Base-by-base conservation (phyloP, 2,329 filamentous ascomycete genomes). In the Aspergillus brasiliensis region DNA sequence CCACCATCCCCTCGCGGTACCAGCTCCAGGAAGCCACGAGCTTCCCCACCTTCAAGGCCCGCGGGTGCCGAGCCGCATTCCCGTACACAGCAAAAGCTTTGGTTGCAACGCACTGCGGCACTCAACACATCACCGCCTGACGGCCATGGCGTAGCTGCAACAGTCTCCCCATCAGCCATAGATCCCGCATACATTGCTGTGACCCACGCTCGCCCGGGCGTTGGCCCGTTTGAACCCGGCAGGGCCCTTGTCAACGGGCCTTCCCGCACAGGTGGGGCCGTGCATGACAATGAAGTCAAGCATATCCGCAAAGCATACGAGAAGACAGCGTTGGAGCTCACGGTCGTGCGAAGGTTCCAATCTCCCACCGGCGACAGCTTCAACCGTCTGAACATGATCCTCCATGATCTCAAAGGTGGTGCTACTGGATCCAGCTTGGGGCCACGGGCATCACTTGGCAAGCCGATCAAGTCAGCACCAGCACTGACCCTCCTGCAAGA, bases 31-130 rank as follows among this genome's bases (percentile, higher is more conserved):
- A 76, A 66, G 59, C 61, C 62, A 53, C 71, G 62, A 48, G 68
- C 66, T 31, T 75, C 73, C 7, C 72, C 76, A 28, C 72, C 73
- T 17, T 67, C 72, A 7, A 69, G 73, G 11, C 72, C 70, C n/a
- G 68, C 68, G 4, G 73, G 73, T n/a, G 64, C 67, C n/a, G 75
- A 78, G 52, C 71, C 75, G 6, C 73, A 71, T 17, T 81, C 79
- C n/a, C 74, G 79, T 52, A 81, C 79, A 4, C 78, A 81, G 62
- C 79, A 81, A 63, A 80, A 80, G 61, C 73, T 81, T 11, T 81
- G 79, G 76, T 71, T 81, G 44, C 78, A 81, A 60, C 75, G 79
- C 48, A 80, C 78, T 10, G 78, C 78, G 23, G 71, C 77, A 10
- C 67, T 79, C 15, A 78, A 78, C 31, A 79, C 78, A 51, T 80